Evolutionary conservation across 2,329 filamentous ascomycete species (phyloP), one percentile per base, ranked within the genome.

Genomic region (Cryphonectria naterciae): DNA sequence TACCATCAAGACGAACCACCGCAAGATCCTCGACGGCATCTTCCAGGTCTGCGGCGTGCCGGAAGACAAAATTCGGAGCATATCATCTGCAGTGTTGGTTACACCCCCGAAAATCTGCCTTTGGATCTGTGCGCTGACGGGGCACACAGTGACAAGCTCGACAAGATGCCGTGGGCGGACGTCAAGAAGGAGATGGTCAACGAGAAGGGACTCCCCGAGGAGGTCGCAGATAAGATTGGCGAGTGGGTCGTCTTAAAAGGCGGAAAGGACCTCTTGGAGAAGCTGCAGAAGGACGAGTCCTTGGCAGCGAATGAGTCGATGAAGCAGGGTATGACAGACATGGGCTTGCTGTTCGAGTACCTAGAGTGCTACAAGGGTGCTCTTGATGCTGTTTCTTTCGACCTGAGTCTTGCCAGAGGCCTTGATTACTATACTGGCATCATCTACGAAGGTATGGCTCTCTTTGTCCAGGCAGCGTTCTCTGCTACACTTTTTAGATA

Each of bases 1-100:
- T 28, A 95, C 92, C 2, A 96, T 98, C 83, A 97, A 98, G 84
- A 86, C 97, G 78, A 98, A 98, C 84, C 94, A 98, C 88, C 88
- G 95, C 75, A 95, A 97, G 83, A 95, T 98, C 65, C 86, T 98
- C 22, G 95, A 98, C 77, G 95, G 95, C 70, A 88, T 98, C 75
- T 98, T 98, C 81, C 88, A 93, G 79, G 93, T 97, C 39, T 95
- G 93, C 76, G 95, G 95, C 74, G 95, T 98, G 19, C 93, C 95
- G 1, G 84, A 88, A 71, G 92, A 97, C 70, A 95, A 97, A 85
- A 93, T 97, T 75, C 89, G 95, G 69, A 89, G 92, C 41, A 98
- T 98, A 77, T 96, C 92, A 54, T 96, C 93, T 35, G 95, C 95
- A 1, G 95, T 98, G 63, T 65, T 19, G 15, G 63, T 65, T 15